These are phyloP conservation scores for Plectosphaerella sp. DNA, from an alignment of 2,329 filamentous ascomycete genomes.

Conservation along the genomic window DNA sequence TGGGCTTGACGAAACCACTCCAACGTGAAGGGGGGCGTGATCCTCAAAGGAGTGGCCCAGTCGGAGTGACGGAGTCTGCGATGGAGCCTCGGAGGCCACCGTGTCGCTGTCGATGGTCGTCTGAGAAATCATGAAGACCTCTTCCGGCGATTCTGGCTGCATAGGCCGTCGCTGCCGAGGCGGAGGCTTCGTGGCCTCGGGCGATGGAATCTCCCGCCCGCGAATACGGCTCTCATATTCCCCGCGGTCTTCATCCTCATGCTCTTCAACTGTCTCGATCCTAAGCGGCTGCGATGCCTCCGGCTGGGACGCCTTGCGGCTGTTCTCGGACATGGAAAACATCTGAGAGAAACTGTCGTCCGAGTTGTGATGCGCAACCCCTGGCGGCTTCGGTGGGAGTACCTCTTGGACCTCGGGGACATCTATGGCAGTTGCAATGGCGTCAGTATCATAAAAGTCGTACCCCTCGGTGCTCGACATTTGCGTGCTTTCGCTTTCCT, in stretches of 20 bases:
- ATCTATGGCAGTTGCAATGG: constrained; percentile 46
- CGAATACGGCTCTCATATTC: constrained; percentile 44
- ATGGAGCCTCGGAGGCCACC: constrained; percentile 22
- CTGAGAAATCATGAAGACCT: constrained; percentile 41
- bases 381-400: constrained; percentile 22
- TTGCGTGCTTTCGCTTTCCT: constrained; percentile 41
- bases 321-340: constrained; percentile 52
- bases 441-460: constrained; percentile 62
- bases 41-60: constrained; percentile 3
- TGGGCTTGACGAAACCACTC: constrained; percentile 15
- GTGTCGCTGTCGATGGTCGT: constrained; percentile 30
- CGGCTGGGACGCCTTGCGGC: constrained; percentile 33
- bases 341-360: constrained; percentile 54
- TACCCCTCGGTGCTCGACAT: constrained; percentile 56
- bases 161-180: neutral
- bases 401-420: constrained; percentile 36
- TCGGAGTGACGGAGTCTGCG: constrained; percentile 6
- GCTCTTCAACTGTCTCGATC: constrained; percentile 16
- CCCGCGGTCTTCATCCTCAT: constrained; percentile 16
- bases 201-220: constrained; percentile 28
- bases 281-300: constrained; percentile 7
- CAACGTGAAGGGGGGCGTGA: constrained; percentile 10
- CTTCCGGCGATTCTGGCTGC: constrained; percentile 26
- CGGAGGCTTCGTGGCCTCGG: constrained; percentile 6
- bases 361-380: constrained; percentile 46